These are phyloP conservation scores for Mitragyna speciosa DNA, from an alignment of 257 asterid species.

Conservation along the genomic window DNA sequence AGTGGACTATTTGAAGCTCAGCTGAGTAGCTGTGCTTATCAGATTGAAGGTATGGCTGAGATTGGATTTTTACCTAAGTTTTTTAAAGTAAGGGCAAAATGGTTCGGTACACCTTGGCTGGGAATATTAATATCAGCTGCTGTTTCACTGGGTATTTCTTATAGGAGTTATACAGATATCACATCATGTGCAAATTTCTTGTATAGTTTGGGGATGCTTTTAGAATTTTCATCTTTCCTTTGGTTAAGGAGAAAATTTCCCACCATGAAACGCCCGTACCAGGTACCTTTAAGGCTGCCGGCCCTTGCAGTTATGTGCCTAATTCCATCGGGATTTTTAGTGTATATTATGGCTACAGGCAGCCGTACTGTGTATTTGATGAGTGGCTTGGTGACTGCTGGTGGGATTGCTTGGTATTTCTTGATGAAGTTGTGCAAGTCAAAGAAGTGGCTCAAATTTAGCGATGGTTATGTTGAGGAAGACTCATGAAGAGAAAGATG, in stretches of 20 bases:
- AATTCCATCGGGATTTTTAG: slow-evolving; percentile 56
- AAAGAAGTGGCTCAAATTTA: slow-evolving; percentile 43
- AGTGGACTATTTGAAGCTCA: slow-evolving; percentile 64
- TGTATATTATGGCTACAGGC: slow-evolving; percentile 55
- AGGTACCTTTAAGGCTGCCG: slow-evolving; percentile 44
- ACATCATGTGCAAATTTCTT: slow-evolving; percentile 59
- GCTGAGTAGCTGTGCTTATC: slow-evolving; percentile 57
- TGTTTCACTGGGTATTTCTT: slow-evolving; percentile 47
- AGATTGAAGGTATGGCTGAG: slow-evolving; percentile 61
- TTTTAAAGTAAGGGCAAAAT: slow-evolving; percentile 38
- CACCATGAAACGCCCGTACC: slow-evolving; percentile 41
- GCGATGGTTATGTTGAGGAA: slow-evolving; percentile 10
- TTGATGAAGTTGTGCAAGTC: slow-evolving; percentile 50
- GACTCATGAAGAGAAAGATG: neutral
- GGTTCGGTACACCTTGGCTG: slow-evolving; percentile 70
- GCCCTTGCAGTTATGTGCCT: slow-evolving; percentile 53
- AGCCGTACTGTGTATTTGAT: slow-evolving; percentile 50
- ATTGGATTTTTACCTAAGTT: slow-evolving; percentile 42
- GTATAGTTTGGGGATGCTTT: slow-evolving; percentile 67
- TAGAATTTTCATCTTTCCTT: slow-evolving; percentile 57
- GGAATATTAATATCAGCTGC: slow-evolving; percentile 50
- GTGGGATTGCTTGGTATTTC: slow-evolving; percentile 51
- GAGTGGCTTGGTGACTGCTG: slow-evolving; percentile 46
- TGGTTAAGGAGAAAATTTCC: slow-evolving; percentile 49
- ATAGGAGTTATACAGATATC: slow-evolving; percentile 35